phyloP scores from a whole-genome alignment of 805 yeast genomes.

The Sungouiozyma intestinalis region DNA sequence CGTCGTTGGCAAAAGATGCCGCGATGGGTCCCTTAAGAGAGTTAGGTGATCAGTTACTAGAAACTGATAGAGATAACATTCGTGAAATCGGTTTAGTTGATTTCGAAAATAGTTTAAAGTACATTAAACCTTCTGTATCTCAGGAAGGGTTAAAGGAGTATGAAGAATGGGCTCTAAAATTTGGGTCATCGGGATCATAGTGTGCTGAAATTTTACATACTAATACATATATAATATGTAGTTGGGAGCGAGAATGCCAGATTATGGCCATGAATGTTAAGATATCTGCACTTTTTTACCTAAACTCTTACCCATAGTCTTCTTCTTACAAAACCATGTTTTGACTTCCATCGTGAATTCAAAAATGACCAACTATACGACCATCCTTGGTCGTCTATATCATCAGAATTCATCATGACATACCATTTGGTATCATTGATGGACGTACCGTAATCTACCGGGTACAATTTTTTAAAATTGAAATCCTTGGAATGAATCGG shows the following conservation, averaged over 20 bases:
- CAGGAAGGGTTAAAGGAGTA: conserved; percentile 66
- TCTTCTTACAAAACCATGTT: conserved; percentile 52
- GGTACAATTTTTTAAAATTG: conserved; percentile 13
- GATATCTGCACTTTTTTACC: no score
- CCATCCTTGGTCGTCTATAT: conserved; percentile 86
- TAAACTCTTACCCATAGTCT: conserved; percentile 49
- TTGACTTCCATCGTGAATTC: conserved; percentile 51
- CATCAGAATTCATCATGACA: conserved; percentile 49
- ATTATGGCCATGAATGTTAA: no score
- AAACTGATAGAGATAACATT: conserved; percentile 60
- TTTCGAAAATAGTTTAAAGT: conserved; percentile 62
- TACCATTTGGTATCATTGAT: conserved; percentile 41
- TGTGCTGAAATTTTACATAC: not conserved
- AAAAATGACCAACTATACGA: conserved; percentile 45
- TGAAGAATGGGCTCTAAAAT: conserved; percentile 80
- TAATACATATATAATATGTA: no score
- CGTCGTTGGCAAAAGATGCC: conserved; percentile 90
- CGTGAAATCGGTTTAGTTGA: conserved; percentile 67
- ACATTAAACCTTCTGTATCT: conserved; percentile 83
- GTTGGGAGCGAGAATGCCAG: no score
- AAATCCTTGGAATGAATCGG: conserved; percentile 5
- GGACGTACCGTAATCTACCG: conserved; percentile 6
- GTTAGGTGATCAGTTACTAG: conserved; percentile 71
- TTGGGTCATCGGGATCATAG: conserved; percentile 81
- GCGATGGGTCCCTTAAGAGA: conserved; percentile 96